Base-by-base conservation (phyloP, 805 yeast species). In the Metschnikowia kunwiensis region DNA sequence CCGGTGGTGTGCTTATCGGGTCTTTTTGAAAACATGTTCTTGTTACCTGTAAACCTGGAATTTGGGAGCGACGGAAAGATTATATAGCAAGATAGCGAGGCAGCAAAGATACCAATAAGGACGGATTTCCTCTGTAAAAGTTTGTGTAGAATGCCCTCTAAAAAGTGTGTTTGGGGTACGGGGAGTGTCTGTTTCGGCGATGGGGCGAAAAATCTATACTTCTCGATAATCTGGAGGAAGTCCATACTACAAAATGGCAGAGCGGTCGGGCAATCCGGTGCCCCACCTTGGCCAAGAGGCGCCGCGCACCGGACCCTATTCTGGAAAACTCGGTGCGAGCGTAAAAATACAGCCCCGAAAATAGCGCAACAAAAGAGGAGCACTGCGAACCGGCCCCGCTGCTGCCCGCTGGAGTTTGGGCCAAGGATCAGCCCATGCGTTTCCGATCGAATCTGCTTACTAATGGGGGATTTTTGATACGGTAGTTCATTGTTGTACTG, bases 1-100 rank as follows among this genome's bases (percentile, higher is more conserved):
- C 97, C 97, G 0, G 93, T 86, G 8, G 95, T 82, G 51, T 77
- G 68, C 46, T 75, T 80, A 47, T 83, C 91, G 6, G 82, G 79
- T 54, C 93, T 65, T 37, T 71, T 74, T 32, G 65, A 70, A 47
- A 60, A 67, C 74, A 68, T 68, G 14, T 18, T 27, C 4, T 27
- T 25, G 15, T 20, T 23, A 24, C 23, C 24, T 16, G 32, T 20
- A 7, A 22, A 14, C 24, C 27, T 25, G 17, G 28, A 32, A 14
- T 20, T 25, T 18, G 31, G 36, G n/a, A 44, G 33, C 26, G 49
- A 42, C 17, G 49, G 49, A 11, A 28, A 24, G 21, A 44, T n/a
- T 27, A 44, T 34, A 37, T 44, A 44, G 31, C 34, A 42, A 28
- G 43, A 21, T 16, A 42, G 21, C 7, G 33, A 31, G 8, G 38